Percentiles rank a stretch among this genome's conserved stretches.
These are phyloP conservation scores for Lachnellula arida DNA, from an alignment of 2,329 filamentous ascomycete species.

Conservation along the genomic window DNA sequence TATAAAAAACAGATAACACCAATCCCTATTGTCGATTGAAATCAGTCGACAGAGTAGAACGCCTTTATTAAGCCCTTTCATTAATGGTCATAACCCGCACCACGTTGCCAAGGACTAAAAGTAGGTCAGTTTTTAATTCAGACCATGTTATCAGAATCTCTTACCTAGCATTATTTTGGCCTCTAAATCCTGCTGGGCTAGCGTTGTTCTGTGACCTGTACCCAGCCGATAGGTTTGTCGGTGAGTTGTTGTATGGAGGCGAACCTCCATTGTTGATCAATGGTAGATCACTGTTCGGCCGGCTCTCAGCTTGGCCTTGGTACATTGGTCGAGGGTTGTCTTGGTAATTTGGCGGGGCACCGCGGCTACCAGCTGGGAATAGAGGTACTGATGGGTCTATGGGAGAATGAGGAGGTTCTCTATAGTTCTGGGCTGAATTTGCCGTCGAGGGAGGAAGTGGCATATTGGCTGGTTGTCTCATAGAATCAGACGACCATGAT, in stretches of 20 bases:
- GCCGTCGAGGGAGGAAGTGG: slow-evolving; percentile 29
- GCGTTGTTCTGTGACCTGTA: slow-evolving; percentile 39
- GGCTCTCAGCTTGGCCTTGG: slow-evolving; percentile 25
- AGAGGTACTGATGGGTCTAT: slow-evolving; percentile 47
- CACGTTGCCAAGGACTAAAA: slow-evolving; percentile 50
- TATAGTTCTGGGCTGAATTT: slow-evolving; percentile 26
- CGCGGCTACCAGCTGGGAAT: slow-evolving; percentile 40
- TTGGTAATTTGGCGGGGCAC: slow-evolving; percentile 30
- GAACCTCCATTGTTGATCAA: slow-evolving; percentile 19
- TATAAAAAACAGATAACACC: slow-evolving; percentile 30
- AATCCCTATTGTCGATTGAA: slow-evolving; percentile 20
- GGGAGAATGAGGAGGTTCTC: slow-evolving; percentile 40
- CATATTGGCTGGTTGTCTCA: slow-evolving; percentile 40
- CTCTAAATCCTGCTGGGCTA: slow-evolving; percentile 37
- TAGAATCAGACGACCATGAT: slow-evolving; percentile 57
- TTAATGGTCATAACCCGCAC: slow-evolving; percentile 51
- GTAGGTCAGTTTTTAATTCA: slow-evolving; percentile 22
- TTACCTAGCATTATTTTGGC: slow-evolving; percentile 45
- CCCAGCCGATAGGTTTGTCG: slow-evolving; percentile 30
- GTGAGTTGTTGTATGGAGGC: slow-evolving; percentile 28
- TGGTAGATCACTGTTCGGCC: slow-evolving; percentile 19
- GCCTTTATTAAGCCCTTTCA: slow-evolving; percentile 27
- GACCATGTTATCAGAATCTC: slow-evolving; percentile 12
- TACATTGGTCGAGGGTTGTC: slow-evolving; percentile 23
- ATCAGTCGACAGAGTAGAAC: slow-evolving; percentile 20